Evolutionary conservation across 371 early-diverging fungal species (phyloP), one percentile per base, ranked within the genome.

Genomic region (Coemansia sp.): DNA sequence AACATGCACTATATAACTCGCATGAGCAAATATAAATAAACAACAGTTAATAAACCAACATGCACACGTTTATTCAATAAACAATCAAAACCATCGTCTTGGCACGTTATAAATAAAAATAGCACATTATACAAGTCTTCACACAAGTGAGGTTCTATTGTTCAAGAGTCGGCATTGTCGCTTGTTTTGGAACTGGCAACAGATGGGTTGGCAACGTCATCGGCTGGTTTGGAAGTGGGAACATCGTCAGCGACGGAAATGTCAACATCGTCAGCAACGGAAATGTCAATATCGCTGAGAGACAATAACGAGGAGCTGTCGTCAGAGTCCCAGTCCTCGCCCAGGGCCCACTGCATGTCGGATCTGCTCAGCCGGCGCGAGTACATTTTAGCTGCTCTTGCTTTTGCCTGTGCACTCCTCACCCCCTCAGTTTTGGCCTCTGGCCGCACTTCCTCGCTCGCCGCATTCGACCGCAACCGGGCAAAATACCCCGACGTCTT

Each of bases 301-400:
- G 71, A 67, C 44, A 67, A 71, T 23, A 71, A 28, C 26, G 71
- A 75, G 19, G 75, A 75, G 61, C 63, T 66, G 61, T 67, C 67
- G 61, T 71, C 67, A 8, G 75, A 71, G 52, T 75, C 75, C 75
- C 75, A 75, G 62, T 66, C 75, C 61, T 75, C 67, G 26, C 75
- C 75, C 63, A 75, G 65, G 17, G 75, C 75, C 75, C 75, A 75
- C 61, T 70, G 75, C 75, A 75, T 75, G 49, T 75, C 75, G 1
- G 75, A 75, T 17, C 52, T 53, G 67, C 75, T 75, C 53, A 75
- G 65, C 15, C 75, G 55, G 7, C 75, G 67, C 53, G 75, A 75
- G 36, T 75, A 75, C 19, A 70, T 48, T 58, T 67, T 67, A 40
- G 53, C 63, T 15, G 71, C 71, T 7, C 62, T 58, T 41, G 61